These are phyloP conservation scores for Phaseolus lunatus DNA, from an alignment of 306 rosid species.

Conservation along the genomic window DNA sequence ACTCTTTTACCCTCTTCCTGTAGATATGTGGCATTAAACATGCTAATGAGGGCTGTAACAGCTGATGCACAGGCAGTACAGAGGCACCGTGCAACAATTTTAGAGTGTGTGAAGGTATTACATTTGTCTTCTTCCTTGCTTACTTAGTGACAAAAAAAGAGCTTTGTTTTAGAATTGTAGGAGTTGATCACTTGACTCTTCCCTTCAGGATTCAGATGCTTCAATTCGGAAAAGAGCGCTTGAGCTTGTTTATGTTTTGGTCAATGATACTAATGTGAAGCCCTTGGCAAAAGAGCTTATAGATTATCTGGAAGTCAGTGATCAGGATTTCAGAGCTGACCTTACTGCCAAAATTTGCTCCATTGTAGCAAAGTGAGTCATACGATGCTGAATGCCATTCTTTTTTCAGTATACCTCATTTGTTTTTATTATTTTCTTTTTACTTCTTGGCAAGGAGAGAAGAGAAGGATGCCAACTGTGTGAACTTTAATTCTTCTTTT, in stretches of 20 bases:
- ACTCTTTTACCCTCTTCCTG: conserved; percentile 38
- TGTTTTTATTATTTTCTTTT: not conserved
- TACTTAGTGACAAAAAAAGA: conserved; percentile 27
- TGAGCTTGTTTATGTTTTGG: conserved; percentile 89
- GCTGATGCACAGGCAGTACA: conserved; percentile 97
- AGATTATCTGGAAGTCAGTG: conserved; percentile 90
- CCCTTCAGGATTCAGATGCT: conserved; percentile 89
- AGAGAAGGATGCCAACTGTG: conserved; percentile 26
- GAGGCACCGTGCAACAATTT: conserved; percentile 95
- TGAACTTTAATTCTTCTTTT: conserved; percentile 7
- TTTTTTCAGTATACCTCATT: conserved; percentile 27
- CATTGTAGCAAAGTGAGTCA: conserved; percentile 86
- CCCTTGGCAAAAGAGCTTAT: conserved; percentile 88
- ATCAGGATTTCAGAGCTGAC: conserved; percentile 88
- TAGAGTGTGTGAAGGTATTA: conserved; percentile 97
- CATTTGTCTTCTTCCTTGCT: conserved; percentile 35
- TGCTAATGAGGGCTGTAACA: conserved; percentile 96
- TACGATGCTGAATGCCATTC: conserved; percentile 33
- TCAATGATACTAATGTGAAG: conserved; percentile 89
- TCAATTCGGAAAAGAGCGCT: conserved; percentile 97
- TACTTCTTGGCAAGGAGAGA: not conserved
- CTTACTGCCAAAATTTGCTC: conserved; percentile 95
- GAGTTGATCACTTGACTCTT: conserved; percentile 49
- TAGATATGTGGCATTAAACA: conserved; percentile 95
- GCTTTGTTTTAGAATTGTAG: conserved; percentile 40